A percentile compares a stretch with the other conserved stretches of the same genome.
These are phyloP conservation scores for Aspergillus fumigatus DNA, from an alignment of 2,329 filamentous ascomycete species.

Conservation along the genomic window DNA sequence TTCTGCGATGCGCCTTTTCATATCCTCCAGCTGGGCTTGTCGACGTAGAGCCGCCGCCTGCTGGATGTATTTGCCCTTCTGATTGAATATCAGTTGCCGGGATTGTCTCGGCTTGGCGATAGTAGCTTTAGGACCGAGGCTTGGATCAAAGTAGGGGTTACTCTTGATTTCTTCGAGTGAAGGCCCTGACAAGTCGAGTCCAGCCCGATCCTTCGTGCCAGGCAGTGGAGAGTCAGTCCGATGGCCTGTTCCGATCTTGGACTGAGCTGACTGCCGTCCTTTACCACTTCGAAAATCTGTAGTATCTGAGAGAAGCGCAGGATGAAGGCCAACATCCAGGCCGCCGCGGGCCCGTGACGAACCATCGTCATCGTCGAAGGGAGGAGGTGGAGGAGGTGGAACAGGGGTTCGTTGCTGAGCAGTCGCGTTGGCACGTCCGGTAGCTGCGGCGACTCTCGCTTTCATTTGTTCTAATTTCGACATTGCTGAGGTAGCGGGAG, in stretches of 20 bases:
- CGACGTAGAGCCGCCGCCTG: constrained; percentile 85
- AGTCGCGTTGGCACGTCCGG: constrained; percentile 45
- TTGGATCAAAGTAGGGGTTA: constrained; percentile 82
- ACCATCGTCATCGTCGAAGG: constrained; percentile 49
- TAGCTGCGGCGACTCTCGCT: constrained; percentile 72
- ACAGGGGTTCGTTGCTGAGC: constrained; percentile 43
- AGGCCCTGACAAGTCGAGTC: constrained; percentile 54
- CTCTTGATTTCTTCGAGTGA: constrained; percentile 55
- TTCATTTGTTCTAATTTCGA: constrained; percentile 73
- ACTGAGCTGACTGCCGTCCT: constrained; percentile 42
- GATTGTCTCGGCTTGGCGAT: constrained; percentile 62
- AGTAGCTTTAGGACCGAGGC: constrained; percentile 55
- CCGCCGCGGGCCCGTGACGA: constrained; percentile 57
- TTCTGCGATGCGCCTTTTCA: constrained; percentile 90
- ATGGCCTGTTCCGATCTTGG: constrained; percentile 51
- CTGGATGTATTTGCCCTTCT: constrained; percentile 94
- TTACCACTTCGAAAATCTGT: constrained; percentile 42
- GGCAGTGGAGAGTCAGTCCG: constrained; percentile 42
- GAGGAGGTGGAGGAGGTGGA: constrained; percentile 35
- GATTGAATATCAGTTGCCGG: constrained; percentile 80
- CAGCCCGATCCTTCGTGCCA: constrained; percentile 43
- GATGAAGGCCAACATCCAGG: constrained; percentile 71
- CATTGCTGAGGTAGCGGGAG: constrained; percentile 43
- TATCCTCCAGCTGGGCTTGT: constrained; percentile 82
- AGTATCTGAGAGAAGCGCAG: constrained; percentile 59